phyloP scores from a whole-genome alignment of 2,329 filamentous ascomycete species.

The Aplosporella prunicola region DNA sequence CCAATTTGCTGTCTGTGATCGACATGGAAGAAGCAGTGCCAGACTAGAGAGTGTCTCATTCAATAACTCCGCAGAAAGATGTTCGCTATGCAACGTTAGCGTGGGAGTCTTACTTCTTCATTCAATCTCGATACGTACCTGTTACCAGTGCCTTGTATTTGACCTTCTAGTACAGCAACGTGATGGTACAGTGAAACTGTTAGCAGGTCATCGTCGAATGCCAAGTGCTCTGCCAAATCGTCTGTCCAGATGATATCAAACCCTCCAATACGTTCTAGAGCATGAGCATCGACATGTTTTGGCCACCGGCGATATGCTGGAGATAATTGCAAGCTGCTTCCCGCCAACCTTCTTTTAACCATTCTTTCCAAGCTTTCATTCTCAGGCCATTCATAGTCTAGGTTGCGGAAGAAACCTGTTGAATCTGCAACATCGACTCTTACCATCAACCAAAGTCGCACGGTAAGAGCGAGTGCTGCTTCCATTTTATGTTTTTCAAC shows the following conservation, averaged over 20 bases:
- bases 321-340: background rate
- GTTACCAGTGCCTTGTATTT: background rate
- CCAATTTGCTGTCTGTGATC: background rate
- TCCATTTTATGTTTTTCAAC: no score
- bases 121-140: background rate
- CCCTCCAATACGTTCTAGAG: background rate
- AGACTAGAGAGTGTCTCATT: no score
- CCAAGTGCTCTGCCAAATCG: background rate
- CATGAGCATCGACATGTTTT: background rate
- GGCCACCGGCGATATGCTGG: background rate
- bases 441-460: background rate
- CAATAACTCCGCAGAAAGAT: no score
- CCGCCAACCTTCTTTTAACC: no score
- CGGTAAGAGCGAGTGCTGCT: background rate
- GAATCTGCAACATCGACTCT: background rate
- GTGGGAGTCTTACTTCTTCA: no score
- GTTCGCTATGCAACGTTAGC: no score
- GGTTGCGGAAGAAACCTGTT: background rate
- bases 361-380: background rate
- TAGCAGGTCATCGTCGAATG: background rate
- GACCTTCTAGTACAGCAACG: background rate
- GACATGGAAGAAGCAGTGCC: no score
- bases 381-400: background rate
- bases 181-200: background rate
- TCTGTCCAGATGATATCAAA: conserved; percentile 1